Percentiles rank a stretch among this genome's conserved stretches.
These are phyloP conservation scores for Russula foetens DNA, from an alignment of 768 basidiomycete species.

Conservation along the genomic window DNA sequence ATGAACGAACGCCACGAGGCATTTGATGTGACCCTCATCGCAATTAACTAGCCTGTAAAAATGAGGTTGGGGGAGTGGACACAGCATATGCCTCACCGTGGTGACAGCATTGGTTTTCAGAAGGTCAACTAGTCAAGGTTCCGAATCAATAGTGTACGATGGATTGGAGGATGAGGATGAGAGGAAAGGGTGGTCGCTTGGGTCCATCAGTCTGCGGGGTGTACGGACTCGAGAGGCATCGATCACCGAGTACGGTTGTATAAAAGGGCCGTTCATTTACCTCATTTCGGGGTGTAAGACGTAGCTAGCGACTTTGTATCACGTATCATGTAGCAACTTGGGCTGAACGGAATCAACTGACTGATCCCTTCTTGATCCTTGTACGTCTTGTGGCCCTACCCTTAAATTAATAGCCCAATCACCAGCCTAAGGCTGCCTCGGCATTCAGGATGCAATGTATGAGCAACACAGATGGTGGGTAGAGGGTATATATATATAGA, in stretches of 20 bases:
- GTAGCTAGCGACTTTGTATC: no score
- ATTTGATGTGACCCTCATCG: background rate
- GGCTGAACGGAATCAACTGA: background rate
- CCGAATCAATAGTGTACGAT: background rate
- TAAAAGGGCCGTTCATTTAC: background rate
- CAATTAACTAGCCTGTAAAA: background rate
- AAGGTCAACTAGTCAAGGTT: background rate
- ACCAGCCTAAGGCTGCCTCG: background rate
- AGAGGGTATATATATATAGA: background rate
- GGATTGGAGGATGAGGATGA: background rate
- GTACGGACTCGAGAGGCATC: background rate
- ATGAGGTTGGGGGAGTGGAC: background rate
- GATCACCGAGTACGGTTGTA: background rate
- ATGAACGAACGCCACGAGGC: conserved; percentile 13
- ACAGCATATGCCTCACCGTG: background rate
- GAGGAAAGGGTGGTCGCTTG: background rate
- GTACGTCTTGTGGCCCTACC: background rate
- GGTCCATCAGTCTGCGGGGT: background rate
- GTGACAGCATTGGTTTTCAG: background rate
- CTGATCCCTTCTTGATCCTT: background rate
- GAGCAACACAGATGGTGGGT: background rate
- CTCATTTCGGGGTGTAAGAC: background rate
- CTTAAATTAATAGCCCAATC: background rate
- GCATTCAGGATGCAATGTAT: background rate
- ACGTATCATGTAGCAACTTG: background rate